Percentiles rank a stretch among this genome's conserved stretches.
Conservation (phyloP, 192 early-diverging fungal genomes). For the Coemansia sp. region DNA sequence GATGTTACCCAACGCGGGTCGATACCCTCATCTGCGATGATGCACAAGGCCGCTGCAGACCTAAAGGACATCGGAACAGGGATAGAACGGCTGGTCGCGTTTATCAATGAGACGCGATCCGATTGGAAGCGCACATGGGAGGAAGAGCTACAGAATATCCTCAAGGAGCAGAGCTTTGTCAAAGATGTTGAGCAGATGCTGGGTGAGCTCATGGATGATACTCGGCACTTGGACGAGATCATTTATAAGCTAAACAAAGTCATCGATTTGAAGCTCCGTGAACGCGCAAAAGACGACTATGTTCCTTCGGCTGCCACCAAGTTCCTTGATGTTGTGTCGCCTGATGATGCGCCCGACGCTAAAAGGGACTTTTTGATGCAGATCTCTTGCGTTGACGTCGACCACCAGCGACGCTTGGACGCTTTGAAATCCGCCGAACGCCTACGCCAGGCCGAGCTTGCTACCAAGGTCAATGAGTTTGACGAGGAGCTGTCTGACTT, state of each 20-base stretch:
- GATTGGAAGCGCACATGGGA: constrained; percentile 84
- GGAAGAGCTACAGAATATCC: constrained; percentile 75
- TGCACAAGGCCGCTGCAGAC: constrained; percentile 58
- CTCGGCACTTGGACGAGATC: constrained; percentile 58
- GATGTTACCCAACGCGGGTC: constrained; percentile 69
- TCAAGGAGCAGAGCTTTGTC: constrained; percentile 76
- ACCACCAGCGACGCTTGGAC: constrained; percentile 62
- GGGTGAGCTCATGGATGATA: constrained; percentile 66
- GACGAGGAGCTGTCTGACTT: constrained; percentile 68
- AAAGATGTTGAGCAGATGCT: constrained; percentile 76
- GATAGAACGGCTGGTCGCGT: constrained; percentile 55
- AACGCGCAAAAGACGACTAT: constrained; percentile 43
- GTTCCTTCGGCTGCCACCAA: constrained; percentile 28
- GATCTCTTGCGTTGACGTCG: constrained; percentile 65
- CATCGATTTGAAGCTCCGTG: constrained; percentile 53
- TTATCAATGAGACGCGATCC: constrained; percentile 63
- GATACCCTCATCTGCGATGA: constrained; percentile 56
- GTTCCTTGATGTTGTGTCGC: constrained; percentile 57
- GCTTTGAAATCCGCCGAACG: constrained; percentile 68
- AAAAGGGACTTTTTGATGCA: constrained; percentile 68
- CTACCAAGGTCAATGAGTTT: constrained; percentile 72
- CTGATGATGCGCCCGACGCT: constrained; percentile 63
- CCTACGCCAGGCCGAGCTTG: constrained; percentile 64
- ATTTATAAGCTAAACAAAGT: constrained; percentile 64
- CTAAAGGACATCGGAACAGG: constrained; percentile 54